Percentiles rank a stretch among this genome's conserved stretches.
These are phyloP conservation scores for Tricholoma saponaceum DNA, from an alignment of 768 basidiomycete species.

Conservation along the genomic window DNA sequence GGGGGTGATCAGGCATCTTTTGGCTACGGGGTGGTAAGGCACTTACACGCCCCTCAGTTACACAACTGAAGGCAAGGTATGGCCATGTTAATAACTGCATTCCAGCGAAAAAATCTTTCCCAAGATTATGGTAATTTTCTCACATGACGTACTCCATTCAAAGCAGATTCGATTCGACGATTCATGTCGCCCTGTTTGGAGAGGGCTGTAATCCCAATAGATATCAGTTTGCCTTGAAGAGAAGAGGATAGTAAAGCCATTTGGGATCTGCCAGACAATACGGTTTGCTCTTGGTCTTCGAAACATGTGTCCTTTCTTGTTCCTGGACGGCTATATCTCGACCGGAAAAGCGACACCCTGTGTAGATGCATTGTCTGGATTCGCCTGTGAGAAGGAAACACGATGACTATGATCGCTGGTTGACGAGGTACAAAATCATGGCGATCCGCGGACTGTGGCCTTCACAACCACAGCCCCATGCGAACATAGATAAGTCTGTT, in stretches of 20 bases:
- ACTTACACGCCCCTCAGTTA: not conserved
- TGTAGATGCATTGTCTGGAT: not conserved
- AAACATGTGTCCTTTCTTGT: not conserved
- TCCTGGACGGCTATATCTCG: not conserved
- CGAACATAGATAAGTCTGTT: conserved; percentile 15
- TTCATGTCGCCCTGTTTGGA: not conserved
- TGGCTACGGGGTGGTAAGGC: not conserved
- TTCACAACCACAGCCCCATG: conserved; percentile 1
- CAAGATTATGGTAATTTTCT: not conserved
- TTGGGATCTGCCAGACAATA: not conserved
- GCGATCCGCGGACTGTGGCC: conserved; percentile 18
- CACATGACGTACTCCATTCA: not conserved
- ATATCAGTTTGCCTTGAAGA: not conserved
- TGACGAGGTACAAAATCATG: conserved; percentile 7
- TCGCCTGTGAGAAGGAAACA: conserved; percentile 6
- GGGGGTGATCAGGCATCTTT: conserved; percentile 6
- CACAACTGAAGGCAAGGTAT: too few relatives aligned
- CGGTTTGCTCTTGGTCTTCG: not conserved
- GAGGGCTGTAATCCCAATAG: not conserved
- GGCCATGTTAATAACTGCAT: not conserved
- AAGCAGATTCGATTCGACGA: not conserved
- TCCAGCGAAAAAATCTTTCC: not conserved
- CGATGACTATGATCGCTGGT: conserved; percentile 6
- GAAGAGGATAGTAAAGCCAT: not conserved
- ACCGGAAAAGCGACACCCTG: not conserved